A percentile compares a stretch with the other conserved stretches of the same genome.
These are phyloP conservation scores for Kuraishia cidri DNA, from an alignment of 805 yeast genomes.

Conservation along the genomic window DNA sequence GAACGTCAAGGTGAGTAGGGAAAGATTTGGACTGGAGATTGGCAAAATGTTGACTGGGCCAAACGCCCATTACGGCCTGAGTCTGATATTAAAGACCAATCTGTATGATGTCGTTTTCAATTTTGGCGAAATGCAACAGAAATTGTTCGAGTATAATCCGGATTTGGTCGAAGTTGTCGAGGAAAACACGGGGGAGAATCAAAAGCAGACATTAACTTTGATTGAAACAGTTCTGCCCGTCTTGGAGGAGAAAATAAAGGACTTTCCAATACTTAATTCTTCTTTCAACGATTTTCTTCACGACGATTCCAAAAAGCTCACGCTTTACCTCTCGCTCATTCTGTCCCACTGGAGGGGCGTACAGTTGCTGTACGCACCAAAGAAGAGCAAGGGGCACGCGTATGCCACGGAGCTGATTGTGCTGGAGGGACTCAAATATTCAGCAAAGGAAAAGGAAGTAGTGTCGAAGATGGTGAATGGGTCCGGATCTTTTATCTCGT, in stretches of 20 bases:
- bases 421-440: slow-evolving; percentile 63
- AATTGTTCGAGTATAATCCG: slow-evolving; percentile 9
- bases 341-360: slow-evolving; percentile 39
- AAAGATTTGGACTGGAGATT: slow-evolving; percentile 81
- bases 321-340: slow-evolving; percentile 37
- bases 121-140: slow-evolving; percentile 20
- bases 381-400: slow-evolving; percentile 21
- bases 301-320: neutral
- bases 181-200: slow-evolving; percentile 6
- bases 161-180: slow-evolving; percentile 9
- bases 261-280: slow-evolving; percentile 8
- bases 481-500: slow-evolving; percentile 12
- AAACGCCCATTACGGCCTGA: slow-evolving; percentile 56
- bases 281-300: neutral
- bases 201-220: slow-evolving; percentile 3
- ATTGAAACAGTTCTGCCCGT: slow-evolving; percentile 7
- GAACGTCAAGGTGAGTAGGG: slow-evolving; percentile 72
- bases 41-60: slow-evolving; percentile 64
- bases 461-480: slow-evolving; percentile 35
- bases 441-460: slow-evolving; percentile 44
- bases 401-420: slow-evolving; percentile 42
- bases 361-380: slow-evolving; percentile 17
- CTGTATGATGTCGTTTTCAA: slow-evolving; percentile 54
- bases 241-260: slow-evolving; percentile 13
- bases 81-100: slow-evolving; percentile 43